Evolutionary conservation across 805 yeast species (phyloP).

Genomic region (Myxozyma geophila): DNA sequence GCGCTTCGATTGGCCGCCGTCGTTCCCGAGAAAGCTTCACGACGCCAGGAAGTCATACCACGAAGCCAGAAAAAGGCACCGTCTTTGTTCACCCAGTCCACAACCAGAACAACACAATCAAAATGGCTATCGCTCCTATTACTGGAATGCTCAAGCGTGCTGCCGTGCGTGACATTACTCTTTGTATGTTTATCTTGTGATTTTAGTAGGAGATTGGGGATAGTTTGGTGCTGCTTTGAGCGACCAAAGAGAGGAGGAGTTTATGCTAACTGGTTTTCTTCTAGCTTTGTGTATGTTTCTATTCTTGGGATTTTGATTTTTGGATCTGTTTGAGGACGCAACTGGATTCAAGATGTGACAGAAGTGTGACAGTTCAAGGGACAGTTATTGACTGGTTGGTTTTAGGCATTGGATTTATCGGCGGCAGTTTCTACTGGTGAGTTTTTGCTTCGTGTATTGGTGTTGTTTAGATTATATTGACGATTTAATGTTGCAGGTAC

Average conservation of each 20-base stretch:
- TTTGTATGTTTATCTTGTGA: slow-evolving; percentile 10
- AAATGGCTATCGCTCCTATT: slow-evolving; percentile 36
- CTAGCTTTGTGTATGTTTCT: background rate
- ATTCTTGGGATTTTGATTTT: background rate
- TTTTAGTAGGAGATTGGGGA: background rate
- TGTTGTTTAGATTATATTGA: background rate
- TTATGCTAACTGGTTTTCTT: background rate
- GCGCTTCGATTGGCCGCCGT: slow-evolving; percentile 13
- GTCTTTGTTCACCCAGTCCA: background rate
- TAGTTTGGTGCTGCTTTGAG: no score
- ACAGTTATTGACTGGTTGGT: background rate
- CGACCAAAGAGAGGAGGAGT: background rate
- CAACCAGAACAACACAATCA: background rate
- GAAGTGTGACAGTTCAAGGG: background rate
- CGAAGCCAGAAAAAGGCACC: background rate
- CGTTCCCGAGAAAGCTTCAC: background rate
- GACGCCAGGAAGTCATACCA: background rate
- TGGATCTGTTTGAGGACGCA: background rate
- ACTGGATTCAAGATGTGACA: background rate
- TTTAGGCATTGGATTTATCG: slow-evolving; percentile 9
- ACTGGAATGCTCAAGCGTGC: slow-evolving; percentile 29
- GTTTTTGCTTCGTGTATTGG: background rate
- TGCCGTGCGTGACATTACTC: slow-evolving; percentile 21
- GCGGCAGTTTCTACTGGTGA: slow-evolving; percentile 23
- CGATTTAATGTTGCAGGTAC: slow-evolving; percentile 10